Evolutionary conservation across 495 filamentous ascomycete species (phyloP), one percentile per base, ranked within the genome.

Genomic region (Podospora australis): DNA sequence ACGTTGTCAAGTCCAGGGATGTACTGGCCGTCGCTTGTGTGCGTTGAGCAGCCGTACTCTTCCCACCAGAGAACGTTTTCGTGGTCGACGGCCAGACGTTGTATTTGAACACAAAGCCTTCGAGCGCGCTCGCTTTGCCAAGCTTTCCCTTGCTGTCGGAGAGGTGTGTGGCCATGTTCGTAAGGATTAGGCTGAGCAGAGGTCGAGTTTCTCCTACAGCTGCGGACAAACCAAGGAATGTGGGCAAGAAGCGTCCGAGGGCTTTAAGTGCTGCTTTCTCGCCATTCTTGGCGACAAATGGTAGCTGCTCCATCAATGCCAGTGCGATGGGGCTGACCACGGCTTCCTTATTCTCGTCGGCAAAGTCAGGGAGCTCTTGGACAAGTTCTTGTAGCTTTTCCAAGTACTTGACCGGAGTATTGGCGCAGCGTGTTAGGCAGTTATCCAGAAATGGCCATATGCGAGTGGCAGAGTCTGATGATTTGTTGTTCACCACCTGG

Each of bases 371-470:
- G 0, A 59, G 53, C 8, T 69, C 60, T 13, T 48, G 49, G 16
- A 64, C 55, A 3, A 65, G 49, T 28, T 70, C 67, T 26, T 74
- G 60, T 11, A 71, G 63, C 43, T 67, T 57, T 46, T 84, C 79
- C 6, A 84, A 65, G 57, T 92, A 91, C 56, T 94, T 89, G 54
- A 88, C 78, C 5, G 85, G 82, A 30, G 78, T 79, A 43, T 79
- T 82, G 4, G 80, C 78, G 39, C 82, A 81, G 13, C 88, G 79
- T 32, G 75, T 76, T 14, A 83, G 68, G 61, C 87, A 92, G 40
- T 90, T 87, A 50, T 96, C 89, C 43, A 96, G 59, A 54, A 91
- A 95, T 3, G 75, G 50, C 62, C 80, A 79, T 1, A 81, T 50
- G 6, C 39, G 46, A 2, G 54, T 30, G 11, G 54, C 21, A 5